Evolutionary conservation across 192 early-diverging fungal species (phyloP), one percentile per base, ranked within the genome.

Genomic region (Mortierella alpina): DNA sequence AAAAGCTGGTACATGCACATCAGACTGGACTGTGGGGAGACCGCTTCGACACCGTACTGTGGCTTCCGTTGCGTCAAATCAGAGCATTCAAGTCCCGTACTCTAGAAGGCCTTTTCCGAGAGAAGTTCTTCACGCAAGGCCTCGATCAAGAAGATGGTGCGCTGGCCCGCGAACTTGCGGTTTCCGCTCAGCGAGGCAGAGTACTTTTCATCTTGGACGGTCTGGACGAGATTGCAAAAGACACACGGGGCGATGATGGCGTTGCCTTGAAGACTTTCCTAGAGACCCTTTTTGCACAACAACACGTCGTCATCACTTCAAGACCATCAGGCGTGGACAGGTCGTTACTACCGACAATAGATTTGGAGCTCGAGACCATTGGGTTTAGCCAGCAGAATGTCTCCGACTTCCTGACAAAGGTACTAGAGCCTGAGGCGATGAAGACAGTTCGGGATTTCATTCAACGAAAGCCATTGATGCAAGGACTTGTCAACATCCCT

Each of bases 401-500:
- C 39, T 15, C 54, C 4, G 50, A 52, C 2, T 66, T 54, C 9
- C 0, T 66, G 6, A 8, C 3, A 23, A 66, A 44, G 5, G 23
- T 66, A 42, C 51, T 66, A 39, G 15, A 9, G 40, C n/a, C n/a
- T n/a, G n/a, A n/a, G n/a, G n/a, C n/a, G n/a, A n/a, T n/a, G n/a
- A n/a, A 12, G 45, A 45, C 66, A 14, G 44, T 68, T 23, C 66
- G 57, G 22, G 54, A 68, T 68, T 68, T 68, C n/a, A 68, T 68
- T 15, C 66, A 48, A 48, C 53, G 15, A 14, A 59, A 54, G 5
- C 53, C 66, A 14, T 31, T 68, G 66, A 68, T 68, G 7, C 66
- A 57, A 14, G 66, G 66, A 15, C 66, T 68, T 11, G 66, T 68
- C 55, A 68, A 68, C 18, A 68, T 58, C 44, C 66, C 66, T 5